Evolutionary conservation across 768 basidiomycete genomes (phyloP), one percentile per base, ranked within the genome.

Genomic region (Lentinus brumalis): DNA sequence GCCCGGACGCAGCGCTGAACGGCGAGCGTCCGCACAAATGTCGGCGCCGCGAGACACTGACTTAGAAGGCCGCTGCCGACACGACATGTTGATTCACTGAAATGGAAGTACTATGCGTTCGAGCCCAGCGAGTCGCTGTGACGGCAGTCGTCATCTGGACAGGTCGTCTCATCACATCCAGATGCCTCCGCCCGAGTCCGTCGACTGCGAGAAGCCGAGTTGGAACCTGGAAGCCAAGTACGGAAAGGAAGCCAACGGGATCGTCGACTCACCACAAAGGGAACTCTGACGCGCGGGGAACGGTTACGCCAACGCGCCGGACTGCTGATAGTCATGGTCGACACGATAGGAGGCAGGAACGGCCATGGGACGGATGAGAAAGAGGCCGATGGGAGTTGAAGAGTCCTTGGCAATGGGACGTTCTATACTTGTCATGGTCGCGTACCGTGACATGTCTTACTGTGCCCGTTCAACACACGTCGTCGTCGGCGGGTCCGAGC

Each of bases 261-360:
- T 61, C 60, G 60, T 56, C 60, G 55, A 31, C 46, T 47, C 15
- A 26, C 59, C 30, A 16, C 29, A 54, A n/a, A 15, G 18, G 16
- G 15, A 53, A 5, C 46, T 5, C 46, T 47, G 32, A 21, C 40
- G 18, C n/a, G 53, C 47, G 30, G 21, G 15, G 44, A 15, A 29
- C 18, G 18, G 12, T 15, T 30, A 11, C 29, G 38, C 39, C 53
- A 38, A 29, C 15, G 21, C 15, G 18, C n/a, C 29, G 14, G 42
- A 5, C 7, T 35, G 57, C n/a, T 42, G 44, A 59, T 45, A 59
- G 32, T 31, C 50, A n/a, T 53, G 8, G 44, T 41, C 16, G 32
- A 16, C 35, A 38, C 57, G 42, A 44, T 44, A 44, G 42, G 18
- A 18, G 15, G 42, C 14, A 44, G 15, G 15, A 44, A 6, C 6